Evolutionary conservation across 1,139 yeast genomes (phyloP).

Genomic region (Sugiyamaella grinbergsii): DNA sequence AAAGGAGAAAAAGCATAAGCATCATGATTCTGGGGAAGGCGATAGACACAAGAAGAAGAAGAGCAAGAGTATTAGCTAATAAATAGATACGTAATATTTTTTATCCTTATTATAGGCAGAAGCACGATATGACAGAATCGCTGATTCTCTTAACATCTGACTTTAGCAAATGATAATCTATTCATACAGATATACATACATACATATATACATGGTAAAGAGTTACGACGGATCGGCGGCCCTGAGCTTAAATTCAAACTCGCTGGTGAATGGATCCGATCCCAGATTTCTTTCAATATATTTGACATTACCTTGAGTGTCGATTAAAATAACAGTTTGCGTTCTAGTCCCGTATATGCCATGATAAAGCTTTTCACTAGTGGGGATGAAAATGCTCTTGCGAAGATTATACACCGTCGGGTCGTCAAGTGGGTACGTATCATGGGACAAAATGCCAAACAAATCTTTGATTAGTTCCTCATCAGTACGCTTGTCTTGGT

Average conservation of each 20-base stretch:
- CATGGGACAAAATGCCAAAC: conserved; percentile 55
- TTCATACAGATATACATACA: background rate
- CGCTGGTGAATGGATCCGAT: conserved; percentile 39
- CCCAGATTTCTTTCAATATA: conserved; percentile 50
- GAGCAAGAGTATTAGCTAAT: conserved; percentile 8
- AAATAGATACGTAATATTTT: background rate
- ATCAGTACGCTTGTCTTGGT: conserved; percentile 42
- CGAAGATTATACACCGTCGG: conserved; percentile 43
- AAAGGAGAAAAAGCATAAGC: conserved; percentile 33
- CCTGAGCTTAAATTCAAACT: conserved; percentile 24
- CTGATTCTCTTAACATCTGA: too few species aligned
- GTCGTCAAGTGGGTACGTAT: conserved; percentile 45
- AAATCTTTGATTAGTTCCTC: conserved; percentile 53
- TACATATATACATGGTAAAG: too few species aligned
- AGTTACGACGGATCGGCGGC: background rate
- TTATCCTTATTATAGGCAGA: background rate
- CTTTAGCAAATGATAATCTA: background rate
- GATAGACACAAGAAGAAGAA: conserved; percentile 24
- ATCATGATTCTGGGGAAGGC: conserved; percentile 23
- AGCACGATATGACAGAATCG: background rate
- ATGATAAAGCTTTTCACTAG: conserved; percentile 45
- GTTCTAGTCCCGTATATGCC: conserved; percentile 79
- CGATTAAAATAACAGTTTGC: conserved; percentile 73
- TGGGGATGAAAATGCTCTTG: conserved; percentile 69
- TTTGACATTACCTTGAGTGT: conserved; percentile 50